Base-by-base conservation (phyloP, 345 rosid species). In the Salix exigua region DNA sequence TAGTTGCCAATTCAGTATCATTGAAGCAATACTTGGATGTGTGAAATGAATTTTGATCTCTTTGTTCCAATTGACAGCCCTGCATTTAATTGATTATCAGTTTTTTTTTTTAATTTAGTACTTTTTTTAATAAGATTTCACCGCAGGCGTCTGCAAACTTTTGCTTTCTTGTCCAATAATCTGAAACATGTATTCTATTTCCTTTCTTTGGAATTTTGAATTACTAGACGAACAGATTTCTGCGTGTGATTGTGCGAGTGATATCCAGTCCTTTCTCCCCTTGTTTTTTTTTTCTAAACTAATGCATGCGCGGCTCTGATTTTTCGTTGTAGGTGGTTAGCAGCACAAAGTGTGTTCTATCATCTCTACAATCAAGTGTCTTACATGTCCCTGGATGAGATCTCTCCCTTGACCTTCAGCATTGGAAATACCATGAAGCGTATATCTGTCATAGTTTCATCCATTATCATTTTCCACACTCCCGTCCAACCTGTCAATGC, bases 361-460 rank as follows among this genome's bases (percentile, higher is more conserved):
- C 99, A 96, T 82, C 97, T 96, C 65, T 96, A 96, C 94, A 95
- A 95, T 77, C 99, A 95, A 75, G 99, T 95, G 74, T 95, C 98
- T 26, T 95, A 95, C 89, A 93, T 96, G 99, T 96, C 99, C 26
- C 85, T 96, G 73, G 96, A 96, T 42, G 85, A 96, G 87, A 93
- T 96, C 75, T 91, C 98, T 73, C 98, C 99, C 72, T 82, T 96
- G 93, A 96, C 99, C 13, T 96, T 96, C 78, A 96, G 99, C 84
- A 78, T 96, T 1, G 99, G 99, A 58, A 96, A 96, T 86, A 93
- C 99, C 44, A 92, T 96, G 98, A 96, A 96, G 76, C 97, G 99
- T 75, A 96, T 96, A 42, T 96, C 99, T 0, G 99, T 96, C 80
- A 96, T 96, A 0, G 98, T 93, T 88, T 93, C 99, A 46, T 96